Evolutionary conservation across 140 eudicot genomes (phyloP).

Genomic region (Cichorium intybus): DNA sequence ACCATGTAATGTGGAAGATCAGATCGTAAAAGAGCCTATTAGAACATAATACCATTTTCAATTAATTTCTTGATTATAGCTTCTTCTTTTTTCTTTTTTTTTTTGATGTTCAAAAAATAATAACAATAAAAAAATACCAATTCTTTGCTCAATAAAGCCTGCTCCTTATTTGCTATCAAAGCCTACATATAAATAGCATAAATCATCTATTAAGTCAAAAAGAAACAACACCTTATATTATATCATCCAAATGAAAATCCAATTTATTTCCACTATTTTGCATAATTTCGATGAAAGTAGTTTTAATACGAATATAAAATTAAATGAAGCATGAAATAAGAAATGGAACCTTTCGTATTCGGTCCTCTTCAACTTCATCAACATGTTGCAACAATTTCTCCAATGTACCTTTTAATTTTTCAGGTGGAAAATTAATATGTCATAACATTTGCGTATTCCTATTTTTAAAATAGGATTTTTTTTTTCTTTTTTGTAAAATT

Average conservation of each 20-base stretch:
- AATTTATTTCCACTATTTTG: too few species aligned
- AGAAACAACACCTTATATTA: too few species aligned
- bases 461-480: too few species aligned
- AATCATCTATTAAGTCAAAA: conserved; percentile 8
- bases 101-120: too few species aligned
- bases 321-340: conserved; percentile 1
- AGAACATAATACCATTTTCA: conserved; percentile 16
- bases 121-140: too few species aligned
- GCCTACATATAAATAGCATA: conserved; percentile 40
- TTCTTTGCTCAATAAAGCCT: conserved; percentile 84
- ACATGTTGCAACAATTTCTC: conserved; percentile 65
- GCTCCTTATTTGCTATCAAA: conserved; percentile 68
- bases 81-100: too few species aligned
- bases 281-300: conserved; percentile 8
- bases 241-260: too few species aligned
- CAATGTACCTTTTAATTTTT: conserved; percentile 47
- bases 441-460: too few species aligned
- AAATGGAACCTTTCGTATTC: conserved; percentile 60
- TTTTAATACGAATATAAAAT: neutral
- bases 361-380: conserved; percentile 71
- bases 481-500: too few species aligned
- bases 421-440: conserved; percentile 21
- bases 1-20: conserved; percentile 97
- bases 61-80: too few species aligned
- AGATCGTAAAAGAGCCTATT: conserved; percentile 85